Base-by-base conservation (phyloP, 2,329 filamentous ascomycete species). In the Penicillium sp. region DNA sequence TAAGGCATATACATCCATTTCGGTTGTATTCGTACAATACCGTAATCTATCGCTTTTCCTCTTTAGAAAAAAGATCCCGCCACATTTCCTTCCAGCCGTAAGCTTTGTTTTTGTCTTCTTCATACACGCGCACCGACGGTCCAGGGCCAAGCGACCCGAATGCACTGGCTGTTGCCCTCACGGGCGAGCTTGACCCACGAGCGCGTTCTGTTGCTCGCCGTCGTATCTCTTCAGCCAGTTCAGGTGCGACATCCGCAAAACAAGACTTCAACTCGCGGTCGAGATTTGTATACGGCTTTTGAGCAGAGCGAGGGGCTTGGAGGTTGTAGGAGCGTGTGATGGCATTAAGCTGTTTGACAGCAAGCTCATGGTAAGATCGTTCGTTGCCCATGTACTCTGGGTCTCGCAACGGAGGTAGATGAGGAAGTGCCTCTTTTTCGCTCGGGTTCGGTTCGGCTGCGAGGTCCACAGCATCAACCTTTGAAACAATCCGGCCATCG, bases 31-130 rank as follows among this genome's bases (percentile, higher is more conserved):
- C 10, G 6, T 26, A n/a, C 24, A n/a, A 16, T 46, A 14, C 14
- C 5, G 19, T 19, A 5, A n/a, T 29, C 9, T 1, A 47, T 47
- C 21, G 50, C 14, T 47, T 29, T 13, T 35, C 21, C 24, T 63
- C 55, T 9, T 64, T 68, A 9, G 70, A 67, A 69, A 85, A 96
- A 11, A 96, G 70, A 75, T 98, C 93, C 66, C 84, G 85, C 92
- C 91, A 97, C 77, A 96, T 90, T 73, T 98, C 86, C 70, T 84
- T 90, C 60, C 97, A 86, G 7, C 95, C 93, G 76, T 97, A 98
- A 54, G 75, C 73, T 65, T 89, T 85, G 53, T 88, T 86, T 55
- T 83, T 82, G 59, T 84, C 83, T 57, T 90, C 90, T 67, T 97
- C 93, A 67, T 90, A 84, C 8, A 96, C 84, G 50, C 81, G 82